Base-by-base conservation (phyloP, 139 green algal genomes). In the Picochlorum sp. region DNA sequence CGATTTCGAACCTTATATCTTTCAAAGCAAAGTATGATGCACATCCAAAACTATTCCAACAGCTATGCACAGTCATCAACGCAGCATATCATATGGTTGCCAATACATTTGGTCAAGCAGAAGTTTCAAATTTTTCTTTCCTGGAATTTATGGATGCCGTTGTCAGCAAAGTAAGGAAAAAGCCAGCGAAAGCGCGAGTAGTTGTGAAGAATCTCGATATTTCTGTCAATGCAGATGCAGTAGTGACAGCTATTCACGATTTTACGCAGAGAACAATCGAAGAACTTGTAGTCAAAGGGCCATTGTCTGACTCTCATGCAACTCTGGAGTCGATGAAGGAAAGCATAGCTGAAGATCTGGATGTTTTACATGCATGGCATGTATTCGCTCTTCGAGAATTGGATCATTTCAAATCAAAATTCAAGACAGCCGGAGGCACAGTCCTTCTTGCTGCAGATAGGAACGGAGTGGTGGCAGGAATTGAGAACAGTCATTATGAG, bases 401-500 rank as follows among this genome's bases (percentile, higher is more conserved):
- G 45, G 57, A 63, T 10, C 61, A 61, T 44, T 91, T 91, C 77
- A 91, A 91, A 75, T 68, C 69, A 38, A 77, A 79, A 47, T 90
- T 89, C 74, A 37, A 63, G 31, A 63, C 60, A 4, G 74, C 75
- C 1, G 69, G 66, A 0, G 71, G 66, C n/a, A 81, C 69, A 4
- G 34, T 90, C 45, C 59, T 90, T 66, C 76, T 72, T 14, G 66
- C 65, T 5, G 86, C 83, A 11, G 80, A 91, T 67, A 37, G n/a
- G 2, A 45, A 60, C 4, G 72, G 74, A 31, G 71, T 81, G 38
- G 63, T 60, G 38, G 14, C 45, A 67, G 45, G 80, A 64, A 37
- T 87, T 7, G 85, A 90, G 65, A 68, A 73, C 14, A 60, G 77
- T 8, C 54, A 63, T 10, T 93, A 90, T 66, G 85, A 92, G 57